Percentiles rank a stretch among this genome's conserved stretches.
Evolutionary conservation across 2,329 filamentous ascomycete genomes (phyloP).

Genomic region (Exophiala sp.): DNA sequence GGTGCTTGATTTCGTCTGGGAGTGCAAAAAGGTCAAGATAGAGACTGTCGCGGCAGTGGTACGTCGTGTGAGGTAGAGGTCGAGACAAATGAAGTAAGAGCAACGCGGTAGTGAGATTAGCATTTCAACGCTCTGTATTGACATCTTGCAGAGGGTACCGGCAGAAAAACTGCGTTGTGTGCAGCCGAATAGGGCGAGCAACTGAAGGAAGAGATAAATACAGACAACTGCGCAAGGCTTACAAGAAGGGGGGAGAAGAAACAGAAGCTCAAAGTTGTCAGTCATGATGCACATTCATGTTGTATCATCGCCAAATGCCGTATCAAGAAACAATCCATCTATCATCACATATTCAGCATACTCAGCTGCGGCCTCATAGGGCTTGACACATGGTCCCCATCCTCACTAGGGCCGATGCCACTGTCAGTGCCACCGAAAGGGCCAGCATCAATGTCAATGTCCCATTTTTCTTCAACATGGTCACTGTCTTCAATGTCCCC

Average conservation of each 20-base stretch:
- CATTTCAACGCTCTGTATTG: too few relatives aligned
- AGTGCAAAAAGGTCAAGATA: too few relatives aligned
- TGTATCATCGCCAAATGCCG: background rate
- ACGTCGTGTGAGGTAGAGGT: too few relatives aligned
- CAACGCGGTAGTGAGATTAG: too few relatives aligned
- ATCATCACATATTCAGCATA: constrained; percentile 55
- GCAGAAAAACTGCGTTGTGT: too few relatives aligned
- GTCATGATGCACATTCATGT: background rate
- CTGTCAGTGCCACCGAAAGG: constrained; percentile 40
- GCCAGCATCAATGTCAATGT: constrained; percentile 77
- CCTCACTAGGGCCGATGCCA: constrained; percentile 57
- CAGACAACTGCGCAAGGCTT: background rate
- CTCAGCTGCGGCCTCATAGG: constrained; percentile 69
- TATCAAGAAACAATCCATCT: constrained; percentile 3
- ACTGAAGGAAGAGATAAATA: too few relatives aligned
- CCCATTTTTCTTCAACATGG: constrained; percentile 62
- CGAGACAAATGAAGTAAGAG: too few relatives aligned
- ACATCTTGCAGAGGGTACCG: too few relatives aligned
- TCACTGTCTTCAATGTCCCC: constrained; percentile 36
- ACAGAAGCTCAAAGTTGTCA: background rate
- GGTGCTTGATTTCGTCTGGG: too few relatives aligned
- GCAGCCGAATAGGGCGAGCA: too few relatives aligned
- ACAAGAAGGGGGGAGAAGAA: background rate
- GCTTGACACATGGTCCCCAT: constrained; percentile 48
- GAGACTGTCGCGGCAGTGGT: too few relatives aligned